A percentile compares a stretch with the other conserved stretches of the same genome.
These are phyloP conservation scores for Erythrophleum fordii DNA, from an alignment of 306 rosid genomes.

Conservation along the genomic window DNA sequence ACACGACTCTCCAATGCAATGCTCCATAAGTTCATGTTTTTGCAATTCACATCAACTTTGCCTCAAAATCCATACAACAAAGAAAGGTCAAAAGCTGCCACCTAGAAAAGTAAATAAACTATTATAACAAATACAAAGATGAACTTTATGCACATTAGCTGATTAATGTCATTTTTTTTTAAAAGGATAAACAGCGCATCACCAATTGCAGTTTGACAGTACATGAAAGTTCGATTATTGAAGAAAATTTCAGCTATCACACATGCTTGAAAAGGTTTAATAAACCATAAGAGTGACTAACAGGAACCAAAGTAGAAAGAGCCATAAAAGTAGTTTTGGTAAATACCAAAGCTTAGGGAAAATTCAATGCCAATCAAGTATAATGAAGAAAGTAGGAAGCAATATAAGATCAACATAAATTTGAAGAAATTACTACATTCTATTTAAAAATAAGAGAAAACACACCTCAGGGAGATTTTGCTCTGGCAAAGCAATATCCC, in stretches of 20 bases:
- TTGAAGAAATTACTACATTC: neutral
- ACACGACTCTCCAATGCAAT: neutral
- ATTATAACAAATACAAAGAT: slow-evolving; percentile 15
- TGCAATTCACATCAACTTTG: slow-evolving; percentile 7
- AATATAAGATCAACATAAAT: slow-evolving; percentile 26
- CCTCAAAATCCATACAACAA: neutral
- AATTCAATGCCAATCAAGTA: slow-evolving; percentile 23
- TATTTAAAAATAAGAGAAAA: neutral
- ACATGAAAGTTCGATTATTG: slow-evolving; percentile 8
- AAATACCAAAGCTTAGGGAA: slow-evolving; percentile 15
- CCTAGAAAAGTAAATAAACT: slow-evolving; percentile 56
- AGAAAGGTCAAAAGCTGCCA: slow-evolving; percentile 15
- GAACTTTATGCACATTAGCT: slow-evolving; percentile 11
- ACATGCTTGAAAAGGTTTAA: slow-evolving; percentile 21
- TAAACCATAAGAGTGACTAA: slow-evolving; percentile 18
- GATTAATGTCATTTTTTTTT: too few relatives aligned
- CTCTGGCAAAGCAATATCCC: slow-evolving; percentile 49
- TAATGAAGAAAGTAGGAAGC: slow-evolving; percentile 15
- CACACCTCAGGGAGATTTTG: slow-evolving; percentile 77
- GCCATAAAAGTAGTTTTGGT: neutral
- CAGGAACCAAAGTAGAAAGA: slow-evolving; percentile 6
- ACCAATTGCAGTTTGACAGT: neutral
- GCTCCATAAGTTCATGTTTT: neutral
- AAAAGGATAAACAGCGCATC: too few relatives aligned
- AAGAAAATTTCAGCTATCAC: slow-evolving; percentile 10